Evolutionary conservation across 1,284 basidiomycete genomes (phyloP).

Genomic region (Malassezia arunalokei): DNA sequence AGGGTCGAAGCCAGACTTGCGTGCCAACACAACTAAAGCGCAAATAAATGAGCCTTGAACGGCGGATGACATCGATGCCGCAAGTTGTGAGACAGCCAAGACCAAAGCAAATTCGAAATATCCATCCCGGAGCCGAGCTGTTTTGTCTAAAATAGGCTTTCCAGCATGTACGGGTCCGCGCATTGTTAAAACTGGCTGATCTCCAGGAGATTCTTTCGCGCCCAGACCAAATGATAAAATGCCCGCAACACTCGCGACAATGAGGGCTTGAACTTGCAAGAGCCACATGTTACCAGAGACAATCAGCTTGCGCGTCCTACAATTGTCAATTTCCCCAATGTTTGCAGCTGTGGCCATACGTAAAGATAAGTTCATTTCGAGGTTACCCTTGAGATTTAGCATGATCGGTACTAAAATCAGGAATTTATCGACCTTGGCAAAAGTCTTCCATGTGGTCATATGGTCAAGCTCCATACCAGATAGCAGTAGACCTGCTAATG

Average conservation of each 20-base stretch:
- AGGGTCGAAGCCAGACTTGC: constrained; percentile 66
- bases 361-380: constrained; percentile 70
- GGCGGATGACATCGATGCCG: constrained; percentile 66
- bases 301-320: constrained; percentile 56
- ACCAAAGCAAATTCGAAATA: constrained; percentile 62
- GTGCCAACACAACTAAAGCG: constrained; percentile 64
- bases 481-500: constrained; percentile 5
- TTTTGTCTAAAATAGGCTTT: constrained; percentile 33
- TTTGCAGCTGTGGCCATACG: constrained; percentile 53
- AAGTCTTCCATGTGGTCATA: constrained; percentile 61
- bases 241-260: constrained; percentile 76
- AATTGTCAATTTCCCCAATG: constrained; percentile 74
- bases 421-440: constrained; percentile 74
- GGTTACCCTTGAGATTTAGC: constrained; percentile 87
- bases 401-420: constrained; percentile 93
- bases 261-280: constrained; percentile 81
- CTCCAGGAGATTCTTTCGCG: constrained; percentile 12
- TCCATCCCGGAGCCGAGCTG: constrained; percentile 40
- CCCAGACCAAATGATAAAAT: constrained; percentile 66
- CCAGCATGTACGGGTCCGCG: constrained; percentile 17
- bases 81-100: constrained; percentile 74
- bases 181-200: background rate
- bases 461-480: constrained; percentile 10
- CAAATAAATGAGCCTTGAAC: constrained; percentile 89
- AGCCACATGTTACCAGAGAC: constrained; percentile 72